These are phyloP conservation scores for Chalciporus pseudorubinellus DNA, from an alignment of 768 basidiomycete species.

Conservation along the genomic window DNA sequence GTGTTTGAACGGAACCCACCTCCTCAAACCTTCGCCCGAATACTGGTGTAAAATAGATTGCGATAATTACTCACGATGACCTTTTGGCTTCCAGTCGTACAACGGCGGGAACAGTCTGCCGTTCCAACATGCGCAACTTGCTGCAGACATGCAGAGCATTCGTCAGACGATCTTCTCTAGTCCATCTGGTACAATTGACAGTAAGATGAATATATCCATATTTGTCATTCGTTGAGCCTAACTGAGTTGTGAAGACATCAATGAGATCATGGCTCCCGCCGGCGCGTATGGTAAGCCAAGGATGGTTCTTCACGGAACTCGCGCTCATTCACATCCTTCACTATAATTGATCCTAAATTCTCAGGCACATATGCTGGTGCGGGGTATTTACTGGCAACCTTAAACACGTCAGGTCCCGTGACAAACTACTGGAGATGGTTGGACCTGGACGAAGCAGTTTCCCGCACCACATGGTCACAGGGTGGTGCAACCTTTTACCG, in stretches of 20 bases:
- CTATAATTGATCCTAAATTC: neutral
- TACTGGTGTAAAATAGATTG: too few species aligned
- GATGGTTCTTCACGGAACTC: neutral
- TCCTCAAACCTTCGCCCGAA: too few species aligned
- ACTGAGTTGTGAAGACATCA: conserved; percentile 43
- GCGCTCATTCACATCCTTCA: neutral
- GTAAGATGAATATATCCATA: conserved; percentile 31
- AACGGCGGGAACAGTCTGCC: conserved; percentile 67
- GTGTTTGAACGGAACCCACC: conserved; percentile 10
- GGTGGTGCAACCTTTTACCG: conserved; percentile 45
- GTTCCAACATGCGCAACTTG: conserved; percentile 42
- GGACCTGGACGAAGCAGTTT: conserved; percentile 62
- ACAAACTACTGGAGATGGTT: conserved; percentile 61
- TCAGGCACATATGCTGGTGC: conserved; percentile 69
- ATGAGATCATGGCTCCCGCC: conserved; percentile 47
- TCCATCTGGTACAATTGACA: conserved; percentile 54
- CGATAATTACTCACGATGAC: neutral
- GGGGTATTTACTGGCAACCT: conserved; percentile 54
- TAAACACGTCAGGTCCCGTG: conserved; percentile 37
- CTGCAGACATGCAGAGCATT: conserved; percentile 48
- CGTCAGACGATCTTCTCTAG: conserved; percentile 58
- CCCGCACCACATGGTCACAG: conserved; percentile 61
- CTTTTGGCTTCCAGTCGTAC: conserved; percentile 41
- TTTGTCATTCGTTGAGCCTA: neutral
- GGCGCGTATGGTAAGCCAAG: conserved; percentile 57